Conservation (phyloP, 352 stramenopile species). For the Albugo laibachii region DNA sequence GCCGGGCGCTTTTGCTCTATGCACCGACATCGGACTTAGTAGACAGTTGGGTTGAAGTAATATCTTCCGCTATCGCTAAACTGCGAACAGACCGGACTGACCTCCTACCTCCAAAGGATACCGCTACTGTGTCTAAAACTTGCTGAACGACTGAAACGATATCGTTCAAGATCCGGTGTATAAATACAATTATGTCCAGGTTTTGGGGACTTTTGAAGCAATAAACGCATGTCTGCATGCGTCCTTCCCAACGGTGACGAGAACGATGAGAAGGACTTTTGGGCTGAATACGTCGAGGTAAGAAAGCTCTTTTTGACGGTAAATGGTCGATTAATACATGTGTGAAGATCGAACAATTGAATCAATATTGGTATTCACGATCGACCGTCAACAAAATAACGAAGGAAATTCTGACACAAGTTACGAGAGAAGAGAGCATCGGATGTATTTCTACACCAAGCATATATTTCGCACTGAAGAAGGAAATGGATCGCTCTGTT, state of each 20-base stretch:
- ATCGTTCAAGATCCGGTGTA: too few species aligned
- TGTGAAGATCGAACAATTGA: conserved; percentile 82
- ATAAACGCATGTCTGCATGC: too few species aligned
- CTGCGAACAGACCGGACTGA: too few species aligned
- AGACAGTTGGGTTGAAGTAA: conserved; percentile 40
- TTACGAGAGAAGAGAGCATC: conserved; percentile 14
- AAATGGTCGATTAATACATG: neutral
- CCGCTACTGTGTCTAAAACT: too few species aligned
- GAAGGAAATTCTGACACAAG: conserved; percentile 37
- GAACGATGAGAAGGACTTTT: too few species aligned
- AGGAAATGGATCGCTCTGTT: conserved; percentile 8
- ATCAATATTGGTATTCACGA: conserved; percentile 92
- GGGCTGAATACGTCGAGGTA: too few species aligned
- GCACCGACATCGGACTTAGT: conserved; percentile 22
- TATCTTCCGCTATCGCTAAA: conserved; percentile 29
- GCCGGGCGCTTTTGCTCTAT: conserved; percentile 45
- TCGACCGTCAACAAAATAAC: conserved; percentile 69
- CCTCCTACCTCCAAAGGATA: too few species aligned
- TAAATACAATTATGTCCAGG: too few species aligned
- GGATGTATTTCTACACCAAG: conserved; percentile 88
- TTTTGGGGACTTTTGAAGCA: too few species aligned
- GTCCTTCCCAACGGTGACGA: too few species aligned
- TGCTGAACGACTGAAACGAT: too few species aligned
- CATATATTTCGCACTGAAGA: conserved; percentile 82
- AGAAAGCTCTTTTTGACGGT: too few species aligned